Percentiles rank a stretch among this genome's conserved stretches.
Conservation (phyloP, 441 rosid species). For the Croton laevigatus region DNA sequence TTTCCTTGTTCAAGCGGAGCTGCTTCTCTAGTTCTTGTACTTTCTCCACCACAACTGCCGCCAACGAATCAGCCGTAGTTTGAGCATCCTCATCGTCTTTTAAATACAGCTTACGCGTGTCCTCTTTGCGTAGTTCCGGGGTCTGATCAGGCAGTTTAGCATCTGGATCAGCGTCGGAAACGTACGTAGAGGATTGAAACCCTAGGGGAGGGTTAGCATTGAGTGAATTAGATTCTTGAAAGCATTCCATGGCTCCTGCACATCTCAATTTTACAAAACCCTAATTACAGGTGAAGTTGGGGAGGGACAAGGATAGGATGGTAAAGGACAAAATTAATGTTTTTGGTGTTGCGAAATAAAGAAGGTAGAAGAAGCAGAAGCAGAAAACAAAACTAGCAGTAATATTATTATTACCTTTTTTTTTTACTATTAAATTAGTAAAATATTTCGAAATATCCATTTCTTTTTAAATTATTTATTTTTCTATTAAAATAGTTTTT, state of each 20-base stretch:
- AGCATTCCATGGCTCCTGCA: conserved; percentile 24
- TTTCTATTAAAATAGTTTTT: too few species aligned
- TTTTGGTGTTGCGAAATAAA: not conserved
- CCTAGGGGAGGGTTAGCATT: conserved; percentile 12
- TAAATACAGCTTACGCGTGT: conserved; percentile 16
- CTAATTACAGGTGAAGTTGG: conserved; percentile 21
- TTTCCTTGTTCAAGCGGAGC: conserved; percentile 15
- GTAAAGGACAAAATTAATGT: not conserved
- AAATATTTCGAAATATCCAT: too few species aligned
- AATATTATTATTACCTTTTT: too few species aligned
- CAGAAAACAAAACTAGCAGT: too few species aligned
- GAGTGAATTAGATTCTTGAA: conserved; percentile 16
- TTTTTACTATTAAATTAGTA: too few species aligned
- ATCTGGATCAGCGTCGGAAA: conserved; percentile 18
- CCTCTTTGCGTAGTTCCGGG: conserved; percentile 16
- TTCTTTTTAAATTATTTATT: too few species aligned
- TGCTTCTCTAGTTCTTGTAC: conserved; percentile 3
- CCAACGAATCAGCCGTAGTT: not conserved
- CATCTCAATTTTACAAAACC: conserved; percentile 37
- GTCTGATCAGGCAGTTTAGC: conserved; percentile 22
- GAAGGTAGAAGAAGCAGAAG: not conserved
- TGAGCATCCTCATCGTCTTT: conserved; percentile 8
- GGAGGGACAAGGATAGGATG: not conserved
- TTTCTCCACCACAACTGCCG: not conserved
- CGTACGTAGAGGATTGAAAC: conserved; percentile 13